Conservation (phyloP, 352 stramenopile genomes). For the Globisporangium orthogonon region DNA sequence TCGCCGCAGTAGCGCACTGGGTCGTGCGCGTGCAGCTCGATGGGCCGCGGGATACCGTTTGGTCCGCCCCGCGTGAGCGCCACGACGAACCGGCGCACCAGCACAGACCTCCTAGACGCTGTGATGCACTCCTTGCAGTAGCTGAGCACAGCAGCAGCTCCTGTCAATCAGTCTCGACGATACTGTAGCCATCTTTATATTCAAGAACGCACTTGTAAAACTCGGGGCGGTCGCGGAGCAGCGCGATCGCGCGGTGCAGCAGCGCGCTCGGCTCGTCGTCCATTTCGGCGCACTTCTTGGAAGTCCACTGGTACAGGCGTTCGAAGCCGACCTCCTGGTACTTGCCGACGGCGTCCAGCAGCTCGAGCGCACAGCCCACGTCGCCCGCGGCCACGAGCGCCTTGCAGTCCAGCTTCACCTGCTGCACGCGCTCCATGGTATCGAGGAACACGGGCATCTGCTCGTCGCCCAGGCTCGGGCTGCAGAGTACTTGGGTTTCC, state of each 20-base stretch:
- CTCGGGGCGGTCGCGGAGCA: constrained; percentile 57
- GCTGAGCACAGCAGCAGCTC: constrained; percentile 14
- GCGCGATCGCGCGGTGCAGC: constrained; percentile 59
- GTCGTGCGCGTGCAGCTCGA: constrained; percentile 87
- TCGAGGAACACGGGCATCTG: constrained; percentile 59
- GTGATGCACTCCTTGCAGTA: constrained; percentile 82
- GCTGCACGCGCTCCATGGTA: constrained; percentile 60
- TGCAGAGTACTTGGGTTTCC: constrained; percentile 54
- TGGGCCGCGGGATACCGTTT: constrained; percentile 70
- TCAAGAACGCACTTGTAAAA: constrained; percentile 61
- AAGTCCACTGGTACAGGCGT: constrained; percentile 84
- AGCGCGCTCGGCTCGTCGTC: constrained; percentile 53
- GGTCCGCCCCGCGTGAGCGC: constrained; percentile 67
- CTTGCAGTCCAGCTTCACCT: constrained; percentile 68
- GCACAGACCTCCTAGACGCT: constrained; percentile 35
- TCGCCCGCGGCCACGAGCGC: constrained; percentile 36
- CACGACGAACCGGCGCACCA: constrained; percentile 70
- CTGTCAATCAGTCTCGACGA: neutral
- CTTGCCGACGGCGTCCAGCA: constrained; percentile 76
- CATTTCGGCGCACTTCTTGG: constrained; percentile 64
- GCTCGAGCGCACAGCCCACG: constrained; percentile 65
- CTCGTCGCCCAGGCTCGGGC: constrained; percentile 25
- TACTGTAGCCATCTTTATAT: too few relatives aligned
- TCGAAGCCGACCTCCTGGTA: constrained; percentile 86
- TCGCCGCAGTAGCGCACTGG: constrained; percentile 83